Evolutionary conservation across 345 rosid genomes (phyloP), one percentile per base, ranked within the genome.

Genomic region (Pistacia atlantica): DNA sequence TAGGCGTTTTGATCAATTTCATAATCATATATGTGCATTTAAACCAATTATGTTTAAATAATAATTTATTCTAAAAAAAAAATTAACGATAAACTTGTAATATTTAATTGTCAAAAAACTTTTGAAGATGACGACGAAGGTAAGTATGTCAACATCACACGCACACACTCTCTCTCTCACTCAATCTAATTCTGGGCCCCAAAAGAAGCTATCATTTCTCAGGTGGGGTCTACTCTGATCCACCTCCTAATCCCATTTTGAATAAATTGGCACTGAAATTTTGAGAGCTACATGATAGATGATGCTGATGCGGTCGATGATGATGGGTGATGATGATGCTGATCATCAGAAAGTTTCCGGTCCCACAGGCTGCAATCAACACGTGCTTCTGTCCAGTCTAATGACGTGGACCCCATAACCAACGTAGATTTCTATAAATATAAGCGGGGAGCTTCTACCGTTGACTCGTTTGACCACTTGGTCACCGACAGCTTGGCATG

Each of bases 321-420:
- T 65, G 68, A 71, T 35, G 78, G 65, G 57, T 17, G 69, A 60
- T 17, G 69, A 60, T 28, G 78, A 59, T 11, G 78, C 57, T n/a
- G 78, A 54, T 31, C 55, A 54, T 64, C 68, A 52, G 66, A 62
- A 58, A 42, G 56, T 3, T 13, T 25, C 0, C 73, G 85, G 79
- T 45, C 88, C 87, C 73, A 63, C 71, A 8, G 57, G 75, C 83
- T 82, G 74, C 78, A 54, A 78, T 81, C 77, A 78, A 77, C 91
- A 90, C 89, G 92, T 90, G 92, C 84, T 76, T 65, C 42, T 89
- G 91, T 89, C 85, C 80, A 55, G 46, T 63, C 35, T 79, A 37
- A 58, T 83, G 84, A 87, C 88, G 89, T 81, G 87, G 80, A 64
- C 22, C 33, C 25, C 75, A 55, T 83, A 17, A 61, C 83, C 35